phyloP scores from a whole-genome alignment of 2,329 filamentous ascomycete genomes.

The Talaromyces albobiverticillius region DNA sequence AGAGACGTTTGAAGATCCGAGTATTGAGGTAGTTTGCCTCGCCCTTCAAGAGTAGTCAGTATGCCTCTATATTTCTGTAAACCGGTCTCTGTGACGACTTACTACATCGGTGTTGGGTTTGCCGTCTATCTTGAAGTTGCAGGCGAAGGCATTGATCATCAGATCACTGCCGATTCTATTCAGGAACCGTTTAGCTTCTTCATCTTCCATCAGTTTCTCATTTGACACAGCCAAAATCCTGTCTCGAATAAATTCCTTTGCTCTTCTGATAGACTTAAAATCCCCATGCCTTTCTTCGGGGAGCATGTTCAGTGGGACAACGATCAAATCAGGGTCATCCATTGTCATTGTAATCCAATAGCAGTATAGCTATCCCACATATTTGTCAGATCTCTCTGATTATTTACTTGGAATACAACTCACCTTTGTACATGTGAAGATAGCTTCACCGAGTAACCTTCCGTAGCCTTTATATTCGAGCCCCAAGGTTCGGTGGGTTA shows the following conservation, averaged over 20 bases:
- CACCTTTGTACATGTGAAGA: slow-evolving; percentile 45
- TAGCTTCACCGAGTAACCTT: slow-evolving; percentile 41
- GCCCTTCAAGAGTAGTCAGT: too few species aligned
- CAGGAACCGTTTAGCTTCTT: neutral
- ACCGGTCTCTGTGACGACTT: too few species aligned
- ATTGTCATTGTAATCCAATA: neutral
- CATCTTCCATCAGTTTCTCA: neutral
- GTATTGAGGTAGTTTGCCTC: slow-evolving; percentile 51
- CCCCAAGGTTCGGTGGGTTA: slow-evolving; percentile 46
- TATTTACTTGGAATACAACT: neutral
- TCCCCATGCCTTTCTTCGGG: neutral
- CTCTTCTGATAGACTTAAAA: neutral
- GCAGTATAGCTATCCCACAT: neutral
- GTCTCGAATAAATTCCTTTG: neutral
- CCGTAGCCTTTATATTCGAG: slow-evolving; percentile 43
- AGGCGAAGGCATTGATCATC: slow-evolving; percentile 8
- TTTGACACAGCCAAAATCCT: neutral
- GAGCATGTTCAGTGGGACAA: neutral
- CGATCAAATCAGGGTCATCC: neutral
- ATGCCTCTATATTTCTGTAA: too few species aligned
- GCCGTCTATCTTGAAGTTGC: slow-evolving; percentile 43
- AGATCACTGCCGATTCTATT: neutral
- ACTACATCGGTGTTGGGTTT: slow-evolving; percentile 43
- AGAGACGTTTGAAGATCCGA: slow-evolving; percentile 42
- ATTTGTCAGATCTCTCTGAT: neutral